These are phyloP conservation scores for Hyphopichia khmerensis DNA, from an alignment of 1,139 yeast genomes.

Conservation along the genomic window DNA sequence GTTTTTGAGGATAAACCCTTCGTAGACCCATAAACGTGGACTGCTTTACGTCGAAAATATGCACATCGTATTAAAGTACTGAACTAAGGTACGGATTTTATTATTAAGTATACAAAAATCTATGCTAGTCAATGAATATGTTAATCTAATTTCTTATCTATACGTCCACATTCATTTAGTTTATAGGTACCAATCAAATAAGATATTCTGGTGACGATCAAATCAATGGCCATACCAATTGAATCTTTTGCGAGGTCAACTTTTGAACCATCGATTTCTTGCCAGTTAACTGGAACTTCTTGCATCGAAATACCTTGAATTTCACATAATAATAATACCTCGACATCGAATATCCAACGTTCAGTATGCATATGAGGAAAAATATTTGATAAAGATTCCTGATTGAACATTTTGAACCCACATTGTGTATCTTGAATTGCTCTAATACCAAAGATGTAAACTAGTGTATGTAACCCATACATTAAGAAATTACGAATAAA, in stretches of 20 bases:
- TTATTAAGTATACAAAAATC: neutral
- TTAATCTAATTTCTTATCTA: constrained; percentile 13
- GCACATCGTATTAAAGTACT: too few species aligned
- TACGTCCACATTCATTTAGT: constrained; percentile 29
- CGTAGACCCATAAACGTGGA: too few species aligned
- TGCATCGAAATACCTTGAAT: constrained; percentile 63
- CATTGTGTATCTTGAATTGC: constrained; percentile 92
- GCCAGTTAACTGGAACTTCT: constrained; percentile 93
- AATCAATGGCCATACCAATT: constrained; percentile 91
- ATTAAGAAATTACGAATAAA: constrained; percentile 84
- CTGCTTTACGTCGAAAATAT: too few species aligned
- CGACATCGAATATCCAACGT: constrained; percentile 98
- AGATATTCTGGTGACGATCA: constrained; percentile 87
- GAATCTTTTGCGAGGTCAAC: constrained; percentile 90
- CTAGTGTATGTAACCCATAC: constrained; percentile 88
- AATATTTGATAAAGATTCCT: constrained; percentile 58
- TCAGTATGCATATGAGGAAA: constrained; percentile 96
- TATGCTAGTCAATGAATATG: too few species aligned
- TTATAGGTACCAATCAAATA: constrained; percentile 80
- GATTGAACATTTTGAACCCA: constrained; percentile 90
- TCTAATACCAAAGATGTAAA: constrained; percentile 84
- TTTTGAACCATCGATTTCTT: constrained; percentile 93
- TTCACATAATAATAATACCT: constrained; percentile 76
- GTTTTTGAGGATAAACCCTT: too few species aligned
- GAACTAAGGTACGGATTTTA: too few species aligned